Percentiles rank a stretch among this genome's conserved stretches.
These are phyloP conservation scores for Nothophytophthora sp. DNA, from an alignment of 352 stramenopile species.

Conservation along the genomic window DNA sequence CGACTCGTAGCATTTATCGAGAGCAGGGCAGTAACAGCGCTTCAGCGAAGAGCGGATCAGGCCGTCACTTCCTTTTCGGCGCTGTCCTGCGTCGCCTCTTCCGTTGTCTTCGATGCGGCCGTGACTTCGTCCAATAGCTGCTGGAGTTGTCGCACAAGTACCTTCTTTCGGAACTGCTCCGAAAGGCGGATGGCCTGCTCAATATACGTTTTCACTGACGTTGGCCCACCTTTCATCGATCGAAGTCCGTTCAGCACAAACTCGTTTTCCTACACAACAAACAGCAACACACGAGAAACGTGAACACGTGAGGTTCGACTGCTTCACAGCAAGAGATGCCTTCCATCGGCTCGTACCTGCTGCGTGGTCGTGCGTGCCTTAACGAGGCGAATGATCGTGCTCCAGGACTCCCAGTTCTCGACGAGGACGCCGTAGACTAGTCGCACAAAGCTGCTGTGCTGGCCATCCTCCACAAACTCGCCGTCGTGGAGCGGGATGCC, in stretches of 20 bases:
- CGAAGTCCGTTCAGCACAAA: conserved; percentile 73
- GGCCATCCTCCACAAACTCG: conserved; percentile 48
- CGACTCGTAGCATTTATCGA: no score
- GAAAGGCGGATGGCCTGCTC: conserved; percentile 62
- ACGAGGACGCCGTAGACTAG: conserved; percentile 78
- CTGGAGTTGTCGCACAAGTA: conserved; percentile 50
- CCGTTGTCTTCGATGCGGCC: not conserved
- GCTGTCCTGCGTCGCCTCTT: conserved; percentile 1
- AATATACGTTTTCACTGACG: conserved; percentile 71
- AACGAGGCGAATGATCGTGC: conserved; percentile 80
- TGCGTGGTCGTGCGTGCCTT: conserved; percentile 69
- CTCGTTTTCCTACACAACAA: conserved; percentile 58
- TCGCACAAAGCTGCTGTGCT: conserved; percentile 61
- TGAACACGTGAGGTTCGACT: not conserved
- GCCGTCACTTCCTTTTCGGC: conserved; percentile 5
- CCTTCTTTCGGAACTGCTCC: conserved; percentile 69
- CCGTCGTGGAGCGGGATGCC: conserved; percentile 74
- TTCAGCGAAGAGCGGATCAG: conserved; percentile 8
- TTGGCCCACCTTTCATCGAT: conserved; percentile 70
- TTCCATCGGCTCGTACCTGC: conserved; percentile 38
- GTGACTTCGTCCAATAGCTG: conserved; percentile 37
- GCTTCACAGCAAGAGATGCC: not conserved
- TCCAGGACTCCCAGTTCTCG: conserved; percentile 87
- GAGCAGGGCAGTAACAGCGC: conserved; percentile 1
- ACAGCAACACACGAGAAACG: not conserved